A percentile compares a stretch with the other conserved stretches of the same genome.
Conservation (phyloP, 108 stramenopile genomes). For the Conticribra weissflogii region DNA sequence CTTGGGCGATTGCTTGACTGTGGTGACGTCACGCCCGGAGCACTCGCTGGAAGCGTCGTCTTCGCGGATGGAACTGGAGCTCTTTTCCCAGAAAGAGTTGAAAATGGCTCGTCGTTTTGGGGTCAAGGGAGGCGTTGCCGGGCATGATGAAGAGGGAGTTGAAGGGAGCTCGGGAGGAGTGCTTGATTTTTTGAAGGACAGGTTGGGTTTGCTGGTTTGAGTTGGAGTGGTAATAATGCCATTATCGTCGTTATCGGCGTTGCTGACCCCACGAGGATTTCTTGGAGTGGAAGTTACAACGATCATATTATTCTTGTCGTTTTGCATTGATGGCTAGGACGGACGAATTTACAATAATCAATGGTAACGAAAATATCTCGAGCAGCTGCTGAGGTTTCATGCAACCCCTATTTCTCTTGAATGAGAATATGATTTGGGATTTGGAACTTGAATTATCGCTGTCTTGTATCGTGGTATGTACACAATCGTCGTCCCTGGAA, state of each 20-base stretch:
- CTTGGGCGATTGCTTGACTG: slow-evolving; percentile 6
- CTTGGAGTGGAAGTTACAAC: background rate
- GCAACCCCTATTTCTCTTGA: no score
- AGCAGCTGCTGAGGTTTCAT: no score
- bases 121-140: slow-evolving; percentile 7
- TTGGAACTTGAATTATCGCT: no score
- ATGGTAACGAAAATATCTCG: no score
- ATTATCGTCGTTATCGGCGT: background rate
- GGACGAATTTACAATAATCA: no score
- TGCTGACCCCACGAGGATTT: background rate
- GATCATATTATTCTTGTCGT: no score
- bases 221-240: background rate
- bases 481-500: no score
- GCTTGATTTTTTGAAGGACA: background rate
- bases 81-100: slow-evolving; percentile 27
- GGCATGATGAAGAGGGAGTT: background rate
- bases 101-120: slow-evolving; percentile 37
- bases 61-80: slow-evolving; percentile 24
- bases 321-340: no score
- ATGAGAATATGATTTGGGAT: no score
- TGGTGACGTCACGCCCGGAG: background rate
- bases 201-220: background rate
- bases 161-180: no score
- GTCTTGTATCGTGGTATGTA: no score
- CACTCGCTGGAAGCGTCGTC: slow-evolving; percentile 15